These are phyloP conservation scores for Tuber umbilicatum DNA, from an alignment of 495 filamentous ascomycete species.

Conservation along the genomic window DNA sequence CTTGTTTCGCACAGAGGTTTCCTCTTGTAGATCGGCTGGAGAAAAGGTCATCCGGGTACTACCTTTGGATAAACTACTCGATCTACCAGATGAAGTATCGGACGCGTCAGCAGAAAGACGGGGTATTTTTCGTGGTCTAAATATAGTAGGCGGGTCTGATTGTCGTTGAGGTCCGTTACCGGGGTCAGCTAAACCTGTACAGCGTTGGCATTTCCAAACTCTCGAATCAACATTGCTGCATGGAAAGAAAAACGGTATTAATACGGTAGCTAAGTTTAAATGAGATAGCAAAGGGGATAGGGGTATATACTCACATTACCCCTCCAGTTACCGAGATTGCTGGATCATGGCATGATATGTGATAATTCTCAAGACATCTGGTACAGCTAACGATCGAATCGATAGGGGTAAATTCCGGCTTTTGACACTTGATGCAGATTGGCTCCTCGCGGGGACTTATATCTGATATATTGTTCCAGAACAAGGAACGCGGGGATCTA, in stretches of 20 bases:
- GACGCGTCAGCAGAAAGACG: neutral
- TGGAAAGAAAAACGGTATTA: neutral
- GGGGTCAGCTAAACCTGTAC: constrained; percentile 5
- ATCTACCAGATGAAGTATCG: neutral
- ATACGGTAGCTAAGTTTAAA: neutral
- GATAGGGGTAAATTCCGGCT: constrained; percentile 10
- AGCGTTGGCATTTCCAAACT: constrained; percentile 28
- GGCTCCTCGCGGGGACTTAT: neutral
- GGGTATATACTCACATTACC: constrained; percentile 16
- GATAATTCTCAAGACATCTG: constrained; percentile 21
- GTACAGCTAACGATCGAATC: constrained; percentile 25
- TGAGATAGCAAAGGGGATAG: constrained; percentile 4
- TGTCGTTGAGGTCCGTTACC: neutral
- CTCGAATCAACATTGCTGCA: constrained; percentile 21
- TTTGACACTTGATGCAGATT: constrained; percentile 25
- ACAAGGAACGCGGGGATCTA: constrained; percentile 15
- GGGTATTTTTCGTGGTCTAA: neutral
- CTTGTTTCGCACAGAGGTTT: neutral
- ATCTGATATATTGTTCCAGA: neutral
- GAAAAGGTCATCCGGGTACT: constrained; percentile 4
- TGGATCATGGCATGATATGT: constrained; percentile 32
- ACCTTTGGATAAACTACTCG: neutral
- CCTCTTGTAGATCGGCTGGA: neutral
- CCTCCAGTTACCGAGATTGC: constrained; percentile 20
- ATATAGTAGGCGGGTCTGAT: neutral